Base-by-base conservation (phyloP, 306 rosid genomes). In the Prunus campanulata region DNA sequence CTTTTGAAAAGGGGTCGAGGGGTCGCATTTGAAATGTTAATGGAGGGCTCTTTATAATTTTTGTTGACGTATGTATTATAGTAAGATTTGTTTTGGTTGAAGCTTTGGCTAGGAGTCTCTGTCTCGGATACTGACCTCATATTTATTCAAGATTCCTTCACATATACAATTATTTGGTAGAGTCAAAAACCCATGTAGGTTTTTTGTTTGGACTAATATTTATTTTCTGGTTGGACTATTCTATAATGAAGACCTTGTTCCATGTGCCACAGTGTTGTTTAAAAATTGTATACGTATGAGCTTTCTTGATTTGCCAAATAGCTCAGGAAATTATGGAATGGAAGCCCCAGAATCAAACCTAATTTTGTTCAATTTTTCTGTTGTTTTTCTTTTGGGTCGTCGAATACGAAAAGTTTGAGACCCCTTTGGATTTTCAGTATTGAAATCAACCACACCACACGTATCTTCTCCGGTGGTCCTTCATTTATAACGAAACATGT, bases 151-250 rank as follows among this genome's bases (percentile, higher is more conserved):
- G 29, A 51, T 71, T 71, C 65, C 75, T n/a, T 0, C 66, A 3
- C 15, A 2, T 25, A 24, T 60, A 60, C 16, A 20, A 50, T 52
- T 70, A 13, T 11, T 52, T 29, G 30, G 75, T 30, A 52, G 63
- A 50, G 19, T 18, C 68, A 64, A 30, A 64, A 29, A 18, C 24
- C 68, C 14, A 60, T 3, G 9, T 60, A 4, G 65, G 7, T 5
- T 4, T 13, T 13, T 25, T 70, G 30, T 70, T 6, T 29, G 12
- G 49, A 70, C 8, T 4, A 52, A 30, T 19, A 30, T 32, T 16
- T 70, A 2, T 51, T 70, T 70, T 68, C 56, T 47, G 13, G 22
- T 68, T 68, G 72, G 72, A 68, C 42, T 47, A 47, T 68, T 70
- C 19, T 52, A 29, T 10, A 12, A 29, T 29, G 20, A 18, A 10